phyloP scores from a whole-genome alignment of 345 rosid genomes.

The Populus euphratica region DNA sequence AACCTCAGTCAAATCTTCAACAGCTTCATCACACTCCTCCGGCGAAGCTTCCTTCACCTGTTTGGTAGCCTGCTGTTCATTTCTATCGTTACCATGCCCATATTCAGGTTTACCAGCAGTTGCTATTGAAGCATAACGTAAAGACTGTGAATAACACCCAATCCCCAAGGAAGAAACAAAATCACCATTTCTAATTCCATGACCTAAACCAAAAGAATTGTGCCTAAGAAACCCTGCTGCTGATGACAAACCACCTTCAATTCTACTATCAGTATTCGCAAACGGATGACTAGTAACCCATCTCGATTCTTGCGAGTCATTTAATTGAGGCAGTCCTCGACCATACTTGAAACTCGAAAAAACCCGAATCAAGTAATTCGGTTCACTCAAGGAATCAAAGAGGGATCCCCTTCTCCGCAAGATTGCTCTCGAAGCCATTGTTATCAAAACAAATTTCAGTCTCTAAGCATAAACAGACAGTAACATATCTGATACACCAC shows the following conservation, averaged over 20 bases:
- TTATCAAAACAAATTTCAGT: neutral
- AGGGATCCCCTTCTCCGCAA: conserved; percentile 49
- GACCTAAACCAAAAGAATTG: conserved; percentile 24
- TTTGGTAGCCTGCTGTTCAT: conserved; percentile 40
- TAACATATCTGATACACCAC: conserved; percentile 20
- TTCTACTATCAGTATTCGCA: conserved; percentile 23
- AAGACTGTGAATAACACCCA: conserved; percentile 37
- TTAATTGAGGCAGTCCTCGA: conserved; percentile 21
- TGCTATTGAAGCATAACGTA: conserved; percentile 49
- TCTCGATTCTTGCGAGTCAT: conserved; percentile 17
- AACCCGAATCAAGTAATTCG: conserved; percentile 29
- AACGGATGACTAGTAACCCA: conserved; percentile 18
- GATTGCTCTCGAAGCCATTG: conserved; percentile 72
- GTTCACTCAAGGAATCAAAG: conserved; percentile 32
- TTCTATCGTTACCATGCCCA: conserved; percentile 34
- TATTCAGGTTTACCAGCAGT: conserved; percentile 52
- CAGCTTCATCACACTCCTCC: conserved; percentile 94
- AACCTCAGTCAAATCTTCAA: conserved; percentile 73
- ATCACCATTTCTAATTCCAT: conserved; percentile 35
- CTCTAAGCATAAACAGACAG: conserved; percentile 2
- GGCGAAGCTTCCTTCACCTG: conserved; percentile 84
- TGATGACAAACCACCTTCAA: conserved; percentile 28
- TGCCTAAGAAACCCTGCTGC: conserved; percentile 17
- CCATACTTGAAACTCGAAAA: conserved; percentile 40
- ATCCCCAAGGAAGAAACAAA: conserved; percentile 36